Base-by-base conservation (phyloP, 441 rosid genomes). In the Monsonia emarginata region DNA sequence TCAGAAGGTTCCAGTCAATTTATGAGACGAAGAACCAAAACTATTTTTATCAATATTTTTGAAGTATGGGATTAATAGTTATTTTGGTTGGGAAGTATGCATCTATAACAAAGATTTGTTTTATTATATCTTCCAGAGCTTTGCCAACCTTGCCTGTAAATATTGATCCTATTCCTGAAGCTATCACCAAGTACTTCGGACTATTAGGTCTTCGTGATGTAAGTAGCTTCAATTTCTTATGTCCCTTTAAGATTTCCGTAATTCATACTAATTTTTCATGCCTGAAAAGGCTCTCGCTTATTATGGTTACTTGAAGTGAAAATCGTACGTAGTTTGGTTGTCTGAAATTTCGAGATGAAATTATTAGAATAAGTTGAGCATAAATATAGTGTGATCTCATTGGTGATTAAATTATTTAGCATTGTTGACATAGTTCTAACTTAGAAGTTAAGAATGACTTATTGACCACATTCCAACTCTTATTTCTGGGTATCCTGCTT, bases 111-210 rank as follows among this genome's bases (percentile, higher is more conserved):
- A 56, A 5, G n/a, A 46, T 18, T 46, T 46, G 54, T 46, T 56
- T 31, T 56, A 22, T 73, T 68, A 48, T 65, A 21, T 78, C 59
- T 71, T 50, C 26, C 83, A 95, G 99, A 70, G 90, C 81, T 61
- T 79, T 95, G 69, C 85, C 72, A 70, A 66, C 74, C 50, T 81
- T 91, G 79, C 82, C 80, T 56, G 72, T 65, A 34, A 68, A 79
- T 76, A 69, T 91, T 73, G 98, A 95, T 82, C 96, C 96, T 50
- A 70, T 95, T 71, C 98, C 96, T 67, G 69, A 74, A 74, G 91
- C 82, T 71, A 77, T 95, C 73, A 79, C 79, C 22, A 77, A 72
- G 76, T 88, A 81, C 8, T 84, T 89, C 81, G 88, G 88, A 69
- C 80, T 95, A 66, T 68, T 87, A 68, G 68, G 75, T 67, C 99